phyloP scores from a whole-genome alignment of 345 rosid genomes.

The Ceriops decandra region DNA sequence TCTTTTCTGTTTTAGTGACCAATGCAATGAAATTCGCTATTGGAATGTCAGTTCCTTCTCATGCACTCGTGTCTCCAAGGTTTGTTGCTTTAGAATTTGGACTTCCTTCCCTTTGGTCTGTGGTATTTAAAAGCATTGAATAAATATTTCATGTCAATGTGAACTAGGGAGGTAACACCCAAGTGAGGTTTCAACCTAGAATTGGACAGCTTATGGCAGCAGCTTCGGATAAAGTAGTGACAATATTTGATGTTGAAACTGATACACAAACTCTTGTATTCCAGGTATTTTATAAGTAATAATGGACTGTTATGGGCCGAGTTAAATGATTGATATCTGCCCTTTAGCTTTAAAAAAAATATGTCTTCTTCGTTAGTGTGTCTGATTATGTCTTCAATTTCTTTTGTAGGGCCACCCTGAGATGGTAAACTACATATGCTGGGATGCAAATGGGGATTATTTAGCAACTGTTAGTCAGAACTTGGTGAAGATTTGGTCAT shows the following conservation, averaged over 20 bases:
- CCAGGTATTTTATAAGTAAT: slow-evolving; percentile 36
- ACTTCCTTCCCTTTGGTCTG: background rate
- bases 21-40: slow-evolving; percentile 49
- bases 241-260: slow-evolving; percentile 57
- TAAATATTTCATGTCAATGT: background rate
- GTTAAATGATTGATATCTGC: background rate
- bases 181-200: slow-evolving; percentile 68
- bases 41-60: slow-evolving; percentile 49
- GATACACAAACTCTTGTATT: slow-evolving; percentile 40
- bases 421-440: slow-evolving; percentile 52
- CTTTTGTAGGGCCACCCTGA: slow-evolving; percentile 52
- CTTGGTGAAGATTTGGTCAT: slow-evolving; percentile 64
- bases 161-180: slow-evolving; percentile 47
- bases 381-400: background rate
- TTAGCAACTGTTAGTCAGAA: slow-evolving; percentile 66
- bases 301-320: background rate
- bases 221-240: slow-evolving; percentile 55
- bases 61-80: slow-evolving; percentile 48
- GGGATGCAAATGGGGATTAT: slow-evolving; percentile 59
- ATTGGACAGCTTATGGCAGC: slow-evolving; percentile 59
- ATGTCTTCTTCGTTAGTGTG: background rate
- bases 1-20: slow-evolving; percentile 57
- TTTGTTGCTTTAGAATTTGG: slow-evolving; percentile 7
- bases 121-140: background rate
- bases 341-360: background rate